These are phyloP conservation scores for Tetrahymena malaccensis DNA, from an alignment of 73 alveolate species.

Conservation along the genomic window DNA sequence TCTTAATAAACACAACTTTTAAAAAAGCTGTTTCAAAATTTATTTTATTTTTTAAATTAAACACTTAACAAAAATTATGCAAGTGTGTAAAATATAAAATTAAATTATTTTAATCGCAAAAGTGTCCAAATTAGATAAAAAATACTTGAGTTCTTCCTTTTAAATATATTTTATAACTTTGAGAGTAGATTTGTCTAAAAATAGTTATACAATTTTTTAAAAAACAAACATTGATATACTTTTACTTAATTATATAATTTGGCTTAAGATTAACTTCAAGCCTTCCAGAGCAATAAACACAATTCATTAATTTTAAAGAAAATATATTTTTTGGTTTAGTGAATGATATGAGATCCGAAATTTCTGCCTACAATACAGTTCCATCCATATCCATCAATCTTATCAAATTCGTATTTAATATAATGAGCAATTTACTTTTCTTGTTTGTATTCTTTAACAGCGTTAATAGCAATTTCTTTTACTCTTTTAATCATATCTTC, in stretches of 20 bases:
- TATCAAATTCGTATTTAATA: constrained; percentile 27
- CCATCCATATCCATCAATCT: constrained; percentile 49
- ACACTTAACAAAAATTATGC: too few species aligned
- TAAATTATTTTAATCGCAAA: too few species aligned
- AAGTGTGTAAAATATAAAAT: too few species aligned
- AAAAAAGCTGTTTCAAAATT: neutral
- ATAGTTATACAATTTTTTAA: neutral
- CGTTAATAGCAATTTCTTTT: constrained; percentile 9
- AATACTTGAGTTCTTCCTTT: neutral
- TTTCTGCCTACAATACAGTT: constrained; percentile 72
- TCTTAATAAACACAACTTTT: neutral
- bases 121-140: too few species aligned
- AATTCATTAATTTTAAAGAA: constrained; percentile 33
- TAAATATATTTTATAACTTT: neutral
- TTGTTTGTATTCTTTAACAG: constrained; percentile 14
- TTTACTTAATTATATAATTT: neutral
- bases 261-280: neutral
- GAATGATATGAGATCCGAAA: constrained; percentile 74
- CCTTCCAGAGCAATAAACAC: constrained; percentile 29
- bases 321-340: constrained; percentile 61
- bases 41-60: too few species aligned
- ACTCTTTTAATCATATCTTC: constrained; percentile 28
- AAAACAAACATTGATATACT: neutral
- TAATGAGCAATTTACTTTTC: constrained; percentile 35
- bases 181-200: neutral